These are phyloP conservation scores for Diplocarpon rosae DNA, from an alignment of 2,329 filamentous ascomycete species.

Conservation along the genomic window DNA sequence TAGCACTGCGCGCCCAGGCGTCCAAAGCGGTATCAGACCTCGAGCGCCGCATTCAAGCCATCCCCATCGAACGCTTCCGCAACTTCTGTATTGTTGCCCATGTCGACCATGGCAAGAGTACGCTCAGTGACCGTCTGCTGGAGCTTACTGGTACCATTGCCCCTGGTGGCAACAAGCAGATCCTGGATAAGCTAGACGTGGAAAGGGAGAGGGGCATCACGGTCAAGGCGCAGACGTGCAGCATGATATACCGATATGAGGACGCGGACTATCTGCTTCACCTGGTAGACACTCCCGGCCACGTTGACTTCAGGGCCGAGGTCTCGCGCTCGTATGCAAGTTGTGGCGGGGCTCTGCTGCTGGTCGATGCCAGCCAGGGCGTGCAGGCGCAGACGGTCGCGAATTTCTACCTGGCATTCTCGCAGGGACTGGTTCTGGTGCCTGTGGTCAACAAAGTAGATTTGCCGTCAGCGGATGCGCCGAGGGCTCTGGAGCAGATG, in stretches of 20 bases:
- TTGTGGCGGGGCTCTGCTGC: conserved; percentile 81
- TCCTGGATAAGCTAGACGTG: conserved; percentile 93
- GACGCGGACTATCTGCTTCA: conserved; percentile 88
- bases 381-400: conserved; percentile 97
- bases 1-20: conserved; percentile 21
- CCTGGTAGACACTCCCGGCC: conserved; percentile 90
- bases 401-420: conserved; percentile 96
- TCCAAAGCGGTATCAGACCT: conserved; percentile 32
- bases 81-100: conserved; percentile 99
- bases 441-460: conserved; percentile 98
- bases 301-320: conserved; percentile 95
- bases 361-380: conserved; percentile 93
- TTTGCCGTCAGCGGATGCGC: conserved; percentile 78
- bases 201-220: conserved; percentile 94
- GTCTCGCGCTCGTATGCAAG: conserved; percentile 93
- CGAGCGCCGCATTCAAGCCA: conserved; percentile 54
- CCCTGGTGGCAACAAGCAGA: conserved; percentile 81
- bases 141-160: conserved; percentile 91
- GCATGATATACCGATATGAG: conserved; percentile 85
- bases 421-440: conserved; percentile 75
- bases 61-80: conserved; percentile 69
- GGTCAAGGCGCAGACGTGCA: conserved; percentile 97
- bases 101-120: conserved; percentile 98
- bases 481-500: conserved; percentile 77
- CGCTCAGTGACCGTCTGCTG: conserved; percentile 80